Base-by-base conservation (phyloP, 2,329 filamentous ascomycete species). In the Emmonsia crescens region DNA sequence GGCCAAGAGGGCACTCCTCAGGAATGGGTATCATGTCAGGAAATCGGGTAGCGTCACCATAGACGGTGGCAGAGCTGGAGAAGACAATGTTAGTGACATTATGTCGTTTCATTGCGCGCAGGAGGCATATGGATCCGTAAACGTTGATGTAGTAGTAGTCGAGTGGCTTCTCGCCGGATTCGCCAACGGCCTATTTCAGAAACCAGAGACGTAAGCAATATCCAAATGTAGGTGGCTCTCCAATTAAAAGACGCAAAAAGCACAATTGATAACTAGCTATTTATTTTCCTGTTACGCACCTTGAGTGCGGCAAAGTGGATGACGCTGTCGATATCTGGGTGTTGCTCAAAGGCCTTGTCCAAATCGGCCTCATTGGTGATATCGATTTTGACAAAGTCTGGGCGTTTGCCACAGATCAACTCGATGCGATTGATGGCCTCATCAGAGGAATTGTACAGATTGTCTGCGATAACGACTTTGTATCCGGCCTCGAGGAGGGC, bases 71-170 rank as follows among this genome's bases (percentile, higher is more conserved):
- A 1, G 92, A 96, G 65, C 91, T 96, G 64, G 93, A 97, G 80
- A 99, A 99, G 77, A 99, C 94, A 71, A 99, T 94, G 82, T 96
- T 97, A 78, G 85, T 85, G 68, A 99, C 92, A 77, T 93, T 88
- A 82, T 96, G 85, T 76, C 86, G 87, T 73, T 85, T 83, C 91
- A 99, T 97, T 71, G 87, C 86, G 66, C 86, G 84, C 65, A 99
- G 84, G 56, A 99, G 88, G 69, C 86, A 83, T 71, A 99, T 87
- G 70, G 91, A 94, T 75, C 94, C 95, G 73, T 88, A 88, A 64
- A 97, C 94, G 75, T 99, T 99, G 81, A 96, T 89, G 69, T 89
- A 85, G 83, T 96, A 99, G 85, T 99, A 99, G 78, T 96, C 92
- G 72, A 97, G 85, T 54, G 94, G 94, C 66, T 91, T 95, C 76